Percentiles rank a stretch among this genome's conserved stretches.
These are phyloP conservation scores for Spinacia oleracea DNA, from an alignment of 179 eudicot genomes.

Conservation along the genomic window DNA sequence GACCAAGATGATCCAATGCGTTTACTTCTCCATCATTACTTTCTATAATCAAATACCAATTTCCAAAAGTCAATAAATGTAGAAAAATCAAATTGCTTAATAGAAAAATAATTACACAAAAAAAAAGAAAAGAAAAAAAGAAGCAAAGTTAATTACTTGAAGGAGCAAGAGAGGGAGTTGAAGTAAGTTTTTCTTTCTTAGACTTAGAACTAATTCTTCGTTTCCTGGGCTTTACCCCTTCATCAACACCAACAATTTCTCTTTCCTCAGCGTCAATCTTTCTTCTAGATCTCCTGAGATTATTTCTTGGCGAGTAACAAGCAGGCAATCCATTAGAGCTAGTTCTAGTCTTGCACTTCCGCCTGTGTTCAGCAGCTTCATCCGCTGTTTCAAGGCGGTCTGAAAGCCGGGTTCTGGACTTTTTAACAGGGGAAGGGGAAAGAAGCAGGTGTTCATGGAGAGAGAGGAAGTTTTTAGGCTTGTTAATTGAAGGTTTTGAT, in stretches of 20 bases:
- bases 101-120: not conserved
- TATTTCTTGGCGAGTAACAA: slow-evolving; percentile 59
- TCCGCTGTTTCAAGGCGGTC: slow-evolving; percentile 57
- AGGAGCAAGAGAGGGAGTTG: slow-evolving; percentile 33
- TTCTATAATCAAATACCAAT: slow-evolving; percentile 33
- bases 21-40: slow-evolving; percentile 41
- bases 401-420: slow-evolving; percentile 55
- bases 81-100: not conserved
- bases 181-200: slow-evolving; percentile 54
- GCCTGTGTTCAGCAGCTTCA: slow-evolving; percentile 41
- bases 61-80: not conserved
- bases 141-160: slow-evolving; percentile 42
- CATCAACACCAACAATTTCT: slow-evolving; percentile 51
- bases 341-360: slow-evolving; percentile 45
- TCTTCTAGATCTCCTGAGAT: slow-evolving; percentile 57
- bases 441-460: slow-evolving; percentile 64
- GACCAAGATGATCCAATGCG: slow-evolving; percentile 59
- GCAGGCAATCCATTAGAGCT: slow-evolving; percentile 32
- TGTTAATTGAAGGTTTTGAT: slow-evolving; percentile 35
- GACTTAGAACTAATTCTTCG: slow-evolving; percentile 55
- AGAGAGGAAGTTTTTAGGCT: slow-evolving; percentile 46
- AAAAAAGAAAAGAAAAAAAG: too few relatives aligned
- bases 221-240: slow-evolving; percentile 49
- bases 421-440: slow-evolving; percentile 65
- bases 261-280: slow-evolving; percentile 63